phyloP scores from a whole-genome alignment of 1,139 yeast genomes.

The Debaryomyces nepalensis region DNA sequence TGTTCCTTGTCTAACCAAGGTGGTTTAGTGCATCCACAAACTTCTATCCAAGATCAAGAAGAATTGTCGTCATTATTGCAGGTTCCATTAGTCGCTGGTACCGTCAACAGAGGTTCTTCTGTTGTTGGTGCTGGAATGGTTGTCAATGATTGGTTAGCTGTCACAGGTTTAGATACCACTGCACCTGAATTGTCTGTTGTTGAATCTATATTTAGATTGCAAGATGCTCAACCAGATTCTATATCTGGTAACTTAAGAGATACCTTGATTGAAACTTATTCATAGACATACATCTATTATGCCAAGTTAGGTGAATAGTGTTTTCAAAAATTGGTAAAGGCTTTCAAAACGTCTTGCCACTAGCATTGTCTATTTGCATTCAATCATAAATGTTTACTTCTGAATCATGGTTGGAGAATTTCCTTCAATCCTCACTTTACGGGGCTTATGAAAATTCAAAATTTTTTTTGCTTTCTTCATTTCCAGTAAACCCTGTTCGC shows the following conservation, averaged over 20 bases:
- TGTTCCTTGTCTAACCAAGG: constrained; percentile 96
- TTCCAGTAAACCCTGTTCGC: constrained; percentile 5
- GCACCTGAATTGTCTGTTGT: constrained; percentile 98
- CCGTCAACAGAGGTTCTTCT: constrained; percentile 95
- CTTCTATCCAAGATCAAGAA: constrained; percentile 96
- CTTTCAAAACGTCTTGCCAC: background rate
- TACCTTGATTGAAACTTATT: constrained; percentile 86
- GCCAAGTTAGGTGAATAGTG: background rate
- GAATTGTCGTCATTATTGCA: constrained; percentile 93
- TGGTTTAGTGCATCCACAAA: constrained; percentile 97
- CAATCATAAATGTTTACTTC: constrained; percentile 11
- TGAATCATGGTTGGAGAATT: constrained; percentile 4
- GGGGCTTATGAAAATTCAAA: constrained; percentile 9
- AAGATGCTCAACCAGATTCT: constrained; percentile 86
- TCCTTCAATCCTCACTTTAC: constrained; percentile 3
- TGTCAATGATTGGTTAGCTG: constrained; percentile 98
- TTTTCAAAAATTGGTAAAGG: background rate
- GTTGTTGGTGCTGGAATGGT: constrained; percentile 99
- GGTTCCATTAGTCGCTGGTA: constrained; percentile 98
- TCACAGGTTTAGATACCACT: constrained; percentile 95
- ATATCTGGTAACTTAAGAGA: constrained; percentile 86
- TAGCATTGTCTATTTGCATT: constrained; percentile 6
- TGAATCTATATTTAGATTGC: constrained; percentile 92
- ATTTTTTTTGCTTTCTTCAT: constrained; percentile 10
- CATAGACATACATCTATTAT: constrained; percentile 24